Evolutionary conservation across 73 alveolate species (phyloP).

Genomic region (Halteria grandinella): DNA sequence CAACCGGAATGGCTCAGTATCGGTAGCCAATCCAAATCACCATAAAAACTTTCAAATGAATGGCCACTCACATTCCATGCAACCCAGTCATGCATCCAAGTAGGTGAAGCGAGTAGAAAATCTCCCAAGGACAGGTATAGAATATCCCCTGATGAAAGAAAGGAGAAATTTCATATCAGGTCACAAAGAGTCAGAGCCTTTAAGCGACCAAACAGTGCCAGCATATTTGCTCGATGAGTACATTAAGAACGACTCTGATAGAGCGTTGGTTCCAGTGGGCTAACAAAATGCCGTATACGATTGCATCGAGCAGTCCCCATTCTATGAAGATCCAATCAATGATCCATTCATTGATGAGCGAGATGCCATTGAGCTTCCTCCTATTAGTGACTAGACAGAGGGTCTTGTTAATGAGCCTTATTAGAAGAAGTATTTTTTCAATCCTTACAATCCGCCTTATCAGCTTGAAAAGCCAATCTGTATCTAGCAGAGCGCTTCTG

Average conservation of each 20-base stretch:
- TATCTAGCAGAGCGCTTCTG: too few relatives aligned
- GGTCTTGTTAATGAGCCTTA: conserved; percentile 24
- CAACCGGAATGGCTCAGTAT: too few relatives aligned
- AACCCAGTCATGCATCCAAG: neutral
- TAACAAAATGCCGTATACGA: conserved; percentile 6
- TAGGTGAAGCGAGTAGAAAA: conserved; percentile 3
- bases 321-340: conserved; percentile 9
- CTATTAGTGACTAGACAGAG: neutral
- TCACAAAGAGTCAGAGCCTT: conserved; percentile 17
- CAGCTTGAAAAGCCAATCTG: neutral
- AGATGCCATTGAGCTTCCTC: conserved; percentile 23
- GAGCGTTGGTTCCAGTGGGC: conserved; percentile 4
- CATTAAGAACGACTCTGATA: conserved; percentile 23
- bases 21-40: too few relatives aligned
- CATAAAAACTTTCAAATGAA: too few relatives aligned
- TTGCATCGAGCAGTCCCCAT: conserved; percentile 41
- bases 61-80: too few relatives aligned
- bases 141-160: conserved; percentile 30
- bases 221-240: neutral
- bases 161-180: neutral
- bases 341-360: conserved; percentile 4
- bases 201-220: conserved; percentile 14
- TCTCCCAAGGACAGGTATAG: conserved; percentile 49
- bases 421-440: neutral
- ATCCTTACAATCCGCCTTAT: conserved; percentile 12